Base-by-base conservation (phyloP, 805 yeast genomes). In the Wickerhamomyces tratensis region DNA sequence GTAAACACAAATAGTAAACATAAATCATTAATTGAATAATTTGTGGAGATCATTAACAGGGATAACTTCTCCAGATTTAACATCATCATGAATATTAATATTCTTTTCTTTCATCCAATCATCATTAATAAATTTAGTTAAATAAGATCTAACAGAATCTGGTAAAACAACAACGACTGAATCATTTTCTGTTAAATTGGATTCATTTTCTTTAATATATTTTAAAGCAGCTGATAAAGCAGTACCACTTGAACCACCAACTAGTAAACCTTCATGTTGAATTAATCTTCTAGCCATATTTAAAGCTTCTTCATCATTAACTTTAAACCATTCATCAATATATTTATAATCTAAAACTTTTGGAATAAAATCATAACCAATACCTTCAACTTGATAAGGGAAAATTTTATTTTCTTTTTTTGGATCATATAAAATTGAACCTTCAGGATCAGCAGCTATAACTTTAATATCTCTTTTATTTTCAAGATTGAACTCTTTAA, bases 201-300 rank as follows among this genome's bases (percentile, higher is more conserved):
- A 71, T 38, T 72, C 72, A 41, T 69, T 72, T 41, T 75, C 79
- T 55, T 79, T 69, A 48, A 79, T 79, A 48, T 82, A 83, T 51
- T 77, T 66, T 44, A 86, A 71, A 39, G 87, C 82, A 33, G 93
- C 94, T 53, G 82, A 79, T 52, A 86, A 74, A 9, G 95, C 89
- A 51, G 82, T 72, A 46, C 95, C 95, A 13, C 89, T 79, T 9
- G 89, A 81, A n/a, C 95, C 95, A 58, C 95, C 95, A 40, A 86
- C 87, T 41, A 86, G 69, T 43, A 86, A 77, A 61, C 95, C 95
- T 64, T 86, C 95, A 58, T 84, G 89, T 41, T 79, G 68, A 53
- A 86, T 86, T 49, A 86, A 71, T 64, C 87, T 79, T 68, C 95
- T 74, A 35, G 95, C 91, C 53, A 82, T 76, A 43, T 76, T 69